Conservation (phyloP, 352 stramenopile species). For the Blastocystis hominis region DNA sequence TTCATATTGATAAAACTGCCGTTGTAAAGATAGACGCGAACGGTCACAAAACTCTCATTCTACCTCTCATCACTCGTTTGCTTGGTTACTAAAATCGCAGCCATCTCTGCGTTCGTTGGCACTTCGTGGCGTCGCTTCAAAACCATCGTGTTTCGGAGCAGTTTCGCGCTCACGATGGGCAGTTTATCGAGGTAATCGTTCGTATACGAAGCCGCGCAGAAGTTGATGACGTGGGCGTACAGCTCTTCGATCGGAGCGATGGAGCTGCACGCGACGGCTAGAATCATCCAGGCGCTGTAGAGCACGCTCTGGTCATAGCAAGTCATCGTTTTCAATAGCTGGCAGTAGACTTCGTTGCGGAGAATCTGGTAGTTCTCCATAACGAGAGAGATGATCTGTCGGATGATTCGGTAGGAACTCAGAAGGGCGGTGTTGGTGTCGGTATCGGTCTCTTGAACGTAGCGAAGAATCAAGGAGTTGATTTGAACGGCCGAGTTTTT, state of each 20-base stretch:
- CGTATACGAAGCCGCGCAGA: background rate
- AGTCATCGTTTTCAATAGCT: conserved; percentile 20
- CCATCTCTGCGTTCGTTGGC: conserved; percentile 13
- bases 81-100: background rate
- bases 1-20: background rate
- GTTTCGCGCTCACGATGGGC: background rate
- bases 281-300: conserved; percentile 28
- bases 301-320: background rate
- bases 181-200: background rate
- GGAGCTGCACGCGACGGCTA: conserved; percentile 3
- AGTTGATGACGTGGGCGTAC: background rate
- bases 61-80: background rate
- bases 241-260: conserved; percentile 39
- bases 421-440: background rate
- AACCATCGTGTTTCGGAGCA: conserved; percentile 36
- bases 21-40: conserved; percentile 23
- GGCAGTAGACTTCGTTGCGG: conserved; percentile 43
- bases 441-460: background rate
- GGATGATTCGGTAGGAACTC: background rate
- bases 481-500: background rate
- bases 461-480: background rate
- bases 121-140: conserved; percentile 5
- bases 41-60: background rate
- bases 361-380: conserved; percentile 41
- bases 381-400: background rate